A percentile compares a stretch with the other conserved stretches of the same genome.
Conservation (phyloP, 2,329 filamentous ascomycete species). For the Xylariaceae sp. region DNA sequence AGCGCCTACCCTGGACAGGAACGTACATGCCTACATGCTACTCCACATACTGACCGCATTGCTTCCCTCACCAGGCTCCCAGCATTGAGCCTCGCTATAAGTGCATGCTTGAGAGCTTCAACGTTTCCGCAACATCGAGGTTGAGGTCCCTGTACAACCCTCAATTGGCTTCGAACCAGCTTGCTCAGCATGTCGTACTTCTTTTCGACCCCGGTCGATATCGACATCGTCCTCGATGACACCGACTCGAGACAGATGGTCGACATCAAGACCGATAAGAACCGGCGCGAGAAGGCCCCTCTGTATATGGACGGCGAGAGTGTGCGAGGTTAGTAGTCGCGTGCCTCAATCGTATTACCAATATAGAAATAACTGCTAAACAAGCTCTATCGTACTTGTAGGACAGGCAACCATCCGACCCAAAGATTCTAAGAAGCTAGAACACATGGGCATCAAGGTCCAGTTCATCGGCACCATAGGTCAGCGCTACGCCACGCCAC, state of each 20-base stretch:
- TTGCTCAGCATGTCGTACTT: conserved; percentile 79
- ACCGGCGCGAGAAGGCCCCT: conserved; percentile 91
- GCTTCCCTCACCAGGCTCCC: conserved; percentile 6
- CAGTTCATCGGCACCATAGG: conserved; percentile 99
- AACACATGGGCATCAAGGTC: conserved; percentile 98
- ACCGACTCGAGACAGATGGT: conserved; percentile 92
- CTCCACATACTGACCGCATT: no score
- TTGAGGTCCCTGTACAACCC: background rate
- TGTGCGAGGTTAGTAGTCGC: conserved; percentile 44
- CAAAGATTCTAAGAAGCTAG: conserved; percentile 95
- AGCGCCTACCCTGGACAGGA: no score
- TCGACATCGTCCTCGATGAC: conserved; percentile 96
- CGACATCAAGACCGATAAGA: conserved; percentile 98
- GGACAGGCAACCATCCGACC: conserved; percentile 92
- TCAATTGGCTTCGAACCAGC: conserved; percentile 7
- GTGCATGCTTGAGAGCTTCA: no score
- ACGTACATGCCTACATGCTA: no score
- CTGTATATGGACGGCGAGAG: conserved; percentile 98
- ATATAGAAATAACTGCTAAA: background rate
- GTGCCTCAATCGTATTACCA: background rate
- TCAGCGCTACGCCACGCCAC: conserved; percentile 39
- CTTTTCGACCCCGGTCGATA: conserved; percentile 97
- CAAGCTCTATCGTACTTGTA: conserved; percentile 36
- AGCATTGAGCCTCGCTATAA: no score
- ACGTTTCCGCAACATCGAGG: background rate